Base-by-base conservation (phyloP, 495 filamentous ascomycete genomes). In the Penicillium chermesinum region DNA sequence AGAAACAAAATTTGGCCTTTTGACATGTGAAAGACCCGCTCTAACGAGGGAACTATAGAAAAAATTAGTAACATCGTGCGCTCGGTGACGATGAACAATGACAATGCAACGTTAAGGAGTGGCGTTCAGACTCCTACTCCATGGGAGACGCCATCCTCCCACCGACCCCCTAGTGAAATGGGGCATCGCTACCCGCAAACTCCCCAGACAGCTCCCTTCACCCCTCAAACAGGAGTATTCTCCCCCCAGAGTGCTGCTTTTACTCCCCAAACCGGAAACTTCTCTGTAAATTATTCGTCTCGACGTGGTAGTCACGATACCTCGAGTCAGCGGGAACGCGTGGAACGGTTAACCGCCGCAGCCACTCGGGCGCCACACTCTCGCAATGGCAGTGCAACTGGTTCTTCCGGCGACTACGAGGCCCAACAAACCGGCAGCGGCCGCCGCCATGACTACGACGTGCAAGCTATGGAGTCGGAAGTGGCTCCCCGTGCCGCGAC, bases 31-130 rank as follows among this genome's bases (percentile, higher is more conserved):
- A 21, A 41, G n/a, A 30, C 25, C 25, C 25, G 25, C 10, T 4
- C 25, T 30, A 30, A 30, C n/a, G 37, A 19, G 21, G 4, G 1
- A 18, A 34, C 30, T 41, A 53, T 66, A 95, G 93, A 96, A 61
- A 97, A 96, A 77, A 80, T 99, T 38, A 96, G 88, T 67, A 94
- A 78, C 57, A 91, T 97, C 63, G 89, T 97, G 38, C 87, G 91
- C 55, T 89, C 87, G 10, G 85, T 86, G 14, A 87, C 89, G 19
- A 69, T 80, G 44, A 83, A 71, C n/a, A 37, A 17, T 54, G 88
- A 91, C 53, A 64, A 70, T 13, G 76, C 63, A 0, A 73, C 72
- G 5, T 51, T 56, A 33, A 61, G 81, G 20, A 80, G 75, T 55
- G 67, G 63, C 21, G 63, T 80, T 39, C 71, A 69, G n/a, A 78